Evolutionary conservation across 2,329 filamentous ascomycete genomes (phyloP).

Genomic region (Cladosporium sphaerospermum): DNA sequence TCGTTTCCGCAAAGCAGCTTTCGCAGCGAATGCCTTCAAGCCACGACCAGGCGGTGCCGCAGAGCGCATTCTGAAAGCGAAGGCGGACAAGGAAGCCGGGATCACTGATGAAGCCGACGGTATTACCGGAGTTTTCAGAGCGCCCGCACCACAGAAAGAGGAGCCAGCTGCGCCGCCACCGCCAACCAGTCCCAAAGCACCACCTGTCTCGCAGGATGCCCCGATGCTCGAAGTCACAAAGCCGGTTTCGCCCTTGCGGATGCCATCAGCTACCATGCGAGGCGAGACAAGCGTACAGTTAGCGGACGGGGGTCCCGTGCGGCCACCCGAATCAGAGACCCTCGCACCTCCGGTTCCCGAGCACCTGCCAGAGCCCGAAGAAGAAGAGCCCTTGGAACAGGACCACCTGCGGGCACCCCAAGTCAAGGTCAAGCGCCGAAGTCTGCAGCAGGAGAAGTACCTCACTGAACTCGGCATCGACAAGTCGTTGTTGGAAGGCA

Average conservation of each 20-base stretch:
- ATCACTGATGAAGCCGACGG: conserved; percentile 66
- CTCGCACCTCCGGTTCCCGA: conserved; percentile 5
- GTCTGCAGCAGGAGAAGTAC: conserved; percentile 72
- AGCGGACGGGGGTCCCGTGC: conserved; percentile 17
- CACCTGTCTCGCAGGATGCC: conserved; percentile 8
- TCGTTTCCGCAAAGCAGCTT: conserved; percentile 74
- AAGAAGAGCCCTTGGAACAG: conserved; percentile 17
- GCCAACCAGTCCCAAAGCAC: neutral
- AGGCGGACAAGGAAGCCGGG: conserved; percentile 50
- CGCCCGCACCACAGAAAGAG: conserved; percentile 47
- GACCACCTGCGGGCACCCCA: conserved; percentile 23
- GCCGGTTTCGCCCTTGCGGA: conserved; percentile 18
- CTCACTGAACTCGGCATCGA: conserved; percentile 73
- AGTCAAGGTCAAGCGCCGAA: conserved; percentile 47
- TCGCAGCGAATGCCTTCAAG: conserved; percentile 68
- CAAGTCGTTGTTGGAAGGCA: conserved; percentile 65
- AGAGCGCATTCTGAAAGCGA: conserved; percentile 55
- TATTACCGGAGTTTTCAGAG: conserved; percentile 80
- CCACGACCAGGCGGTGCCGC: conserved; percentile 81
- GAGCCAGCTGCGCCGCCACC: conserved; percentile 12
- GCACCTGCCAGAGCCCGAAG: conserved; percentile 9
- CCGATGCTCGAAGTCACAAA: conserved; percentile 24
- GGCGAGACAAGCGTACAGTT: conserved; percentile 19
- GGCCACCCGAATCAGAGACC: conserved; percentile 18
- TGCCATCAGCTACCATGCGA: conserved; percentile 5